Percentiles rank a stretch among this genome's conserved stretches.
Conservation (phyloP, 2,329 filamentous ascomycete species). For the Corinectria fuckeliana region DNA sequence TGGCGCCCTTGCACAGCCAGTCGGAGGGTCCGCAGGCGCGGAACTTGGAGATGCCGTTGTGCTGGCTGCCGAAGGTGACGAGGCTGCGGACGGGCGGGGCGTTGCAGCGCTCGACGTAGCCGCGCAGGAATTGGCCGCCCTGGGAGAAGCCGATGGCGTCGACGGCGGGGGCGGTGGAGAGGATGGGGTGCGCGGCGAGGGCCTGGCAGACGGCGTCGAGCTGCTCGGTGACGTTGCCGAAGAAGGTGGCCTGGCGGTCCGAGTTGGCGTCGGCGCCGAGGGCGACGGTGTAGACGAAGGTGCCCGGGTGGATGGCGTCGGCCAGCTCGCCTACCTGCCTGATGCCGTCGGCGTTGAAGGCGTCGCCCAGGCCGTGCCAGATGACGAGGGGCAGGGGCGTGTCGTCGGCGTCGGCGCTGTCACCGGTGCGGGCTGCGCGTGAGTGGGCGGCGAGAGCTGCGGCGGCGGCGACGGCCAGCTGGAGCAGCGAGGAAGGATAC, state of each 20-base stretch:
- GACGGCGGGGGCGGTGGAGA: slow-evolving; percentile 80
- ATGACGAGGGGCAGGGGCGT: slow-evolving; percentile 88
- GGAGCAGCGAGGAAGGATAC: slow-evolving; percentile 27
- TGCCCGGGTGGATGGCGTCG: slow-evolving; percentile 77
- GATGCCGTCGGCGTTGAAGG: slow-evolving; percentile 78
- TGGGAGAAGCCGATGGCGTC: slow-evolving; percentile 96
- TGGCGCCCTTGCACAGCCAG: slow-evolving; percentile 80
- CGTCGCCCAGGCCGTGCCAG: slow-evolving; percentile 86
- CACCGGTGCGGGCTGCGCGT: slow-evolving; percentile 27
- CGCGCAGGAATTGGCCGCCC: slow-evolving; percentile 94
- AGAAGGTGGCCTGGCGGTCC: slow-evolving; percentile 86
- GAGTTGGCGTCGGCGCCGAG: slow-evolving; percentile 68
- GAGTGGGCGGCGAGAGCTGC: slow-evolving; percentile 38
- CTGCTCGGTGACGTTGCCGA: slow-evolving; percentile 87
- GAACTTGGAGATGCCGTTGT: slow-evolving; percentile 90
- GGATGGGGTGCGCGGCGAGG: slow-evolving; percentile 76
- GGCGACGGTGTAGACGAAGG: slow-evolving; percentile 80
- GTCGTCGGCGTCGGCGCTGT: slow-evolving; percentile 56
- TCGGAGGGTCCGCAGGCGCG: slow-evolving; percentile 74
- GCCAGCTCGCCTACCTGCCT: slow-evolving; percentile 74
- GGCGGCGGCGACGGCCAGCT: slow-evolving; percentile 42
- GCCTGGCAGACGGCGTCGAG: slow-evolving; percentile 78
- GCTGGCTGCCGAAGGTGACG: slow-evolving; percentile 88
- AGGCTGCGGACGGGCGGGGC: slow-evolving; percentile 75
- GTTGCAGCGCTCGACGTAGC: slow-evolving; percentile 88